Base-by-base conservation (phyloP, 768 basidiomycete genomes). In the Mycena galericulata region DNA sequence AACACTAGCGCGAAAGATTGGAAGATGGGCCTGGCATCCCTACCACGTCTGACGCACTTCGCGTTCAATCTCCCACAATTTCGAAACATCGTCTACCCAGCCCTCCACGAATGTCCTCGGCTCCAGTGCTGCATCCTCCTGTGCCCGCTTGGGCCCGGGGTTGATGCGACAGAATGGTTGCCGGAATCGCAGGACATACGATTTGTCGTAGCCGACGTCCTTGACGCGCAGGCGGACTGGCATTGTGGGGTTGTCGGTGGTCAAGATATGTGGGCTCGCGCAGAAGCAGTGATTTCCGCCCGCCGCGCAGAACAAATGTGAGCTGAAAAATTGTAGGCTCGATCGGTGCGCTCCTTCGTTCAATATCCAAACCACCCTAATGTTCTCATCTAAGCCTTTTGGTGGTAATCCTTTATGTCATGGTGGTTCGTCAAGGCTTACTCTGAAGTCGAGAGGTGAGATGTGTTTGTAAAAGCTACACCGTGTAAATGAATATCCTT, bases 231-330 rank as follows among this genome's bases (percentile, higher is more conserved):
- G 51, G 20, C 22, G 32, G 51, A 54, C 51, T 54, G 51, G 51
- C 51, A 36, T 7, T 36, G 11, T 24, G 34, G 51, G 22, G 51
- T 54, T 11, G 15, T 54, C 11, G 51, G 51, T 36, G 32, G 18
- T 15, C 8, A 54, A 34, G 51, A 54, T 22, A 54, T 54, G 51
- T 54, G 51, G 51, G 32, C 51, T 24, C 51, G 51, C 32, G 51
- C 51, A 36, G 51, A 54, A 22, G 51, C 51, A 54, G 51, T 54
- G 32, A 54, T 54, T 36, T 7, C 32, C 8, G 51, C 6, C 2
- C 51, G 51, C 51, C 51, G 51, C 32, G 51, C 47, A 17, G 47
- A 27, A 26, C 47, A 49, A 49, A 49, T 49, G 47, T 26, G 47
- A 49, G 47, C 47, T 49, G 47, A 49, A 49, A 49, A 49, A 49